Evolutionary conservation across 1,139 yeast genomes (phyloP), one percentile per base, ranked within the genome.

Genomic region (Yamadazyma mexicana): DNA sequence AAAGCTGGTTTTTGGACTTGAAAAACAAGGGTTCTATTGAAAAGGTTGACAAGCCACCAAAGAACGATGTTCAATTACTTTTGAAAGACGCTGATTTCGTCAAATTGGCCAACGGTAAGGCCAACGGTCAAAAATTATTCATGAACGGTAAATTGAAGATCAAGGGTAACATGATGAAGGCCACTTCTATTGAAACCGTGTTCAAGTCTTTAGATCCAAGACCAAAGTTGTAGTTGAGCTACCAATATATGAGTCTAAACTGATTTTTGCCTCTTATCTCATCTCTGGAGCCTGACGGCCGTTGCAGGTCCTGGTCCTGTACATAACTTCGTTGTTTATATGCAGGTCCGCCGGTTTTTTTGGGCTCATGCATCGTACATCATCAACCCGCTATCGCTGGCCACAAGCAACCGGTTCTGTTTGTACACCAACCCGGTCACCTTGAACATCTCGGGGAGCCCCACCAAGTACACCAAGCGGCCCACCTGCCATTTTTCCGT

Each of bases 151-250:
- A 83, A 64, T 76, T 87, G 64, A 87, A 87, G 75, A 83, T 87
- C 51, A 84, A 81, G 73, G 95, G 95, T 55, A 86, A 87, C 69
- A 83, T 87, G 70, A 84, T 85, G 91, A 87, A 87, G 75, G 95
- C 95, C 45, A 80, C 91, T 42, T 77, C 81, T 45, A 79, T 86
- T 48, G 95, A 87, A 66, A 66, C 76, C 35, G 81, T 87, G 37
- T 77, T 87, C 67, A 83, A 83, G 72, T 65, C 77, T 40, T 77
- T 85, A 40, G 81, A 75, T 54, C 81, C 82, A 40, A 69, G 69
- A 62, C 62, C 78, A 45, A 72, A 72, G 64, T 69, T 69, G 54
- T 69, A 66, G 54, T 53, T 33, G 17, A 28, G 10, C 35, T 30
- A 32, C 12, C 29, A 32, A 20, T 32, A 26, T 12, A 26, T 12